Percentiles rank a stretch among this genome's conserved stretches.
These are phyloP conservation scores for Candida yuanshanica DNA, from an alignment of 805 yeast genomes.

Conservation along the genomic window DNA sequence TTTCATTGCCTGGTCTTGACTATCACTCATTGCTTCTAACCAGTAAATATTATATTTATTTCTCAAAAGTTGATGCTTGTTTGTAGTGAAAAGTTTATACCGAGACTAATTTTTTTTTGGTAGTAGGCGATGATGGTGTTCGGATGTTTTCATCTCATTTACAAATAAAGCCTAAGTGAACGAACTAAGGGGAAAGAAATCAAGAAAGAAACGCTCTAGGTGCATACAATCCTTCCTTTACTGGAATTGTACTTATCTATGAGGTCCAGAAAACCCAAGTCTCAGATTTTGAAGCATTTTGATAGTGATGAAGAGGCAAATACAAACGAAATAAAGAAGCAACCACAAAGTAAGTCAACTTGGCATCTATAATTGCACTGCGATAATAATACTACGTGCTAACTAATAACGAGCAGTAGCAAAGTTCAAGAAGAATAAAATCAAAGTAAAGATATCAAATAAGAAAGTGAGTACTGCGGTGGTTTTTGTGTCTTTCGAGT, in stretches of 20 bases:
- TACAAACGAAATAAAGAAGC: neutral
- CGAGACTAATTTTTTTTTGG: neutral
- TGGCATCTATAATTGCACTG: too few species aligned
- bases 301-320: conserved; percentile 3
- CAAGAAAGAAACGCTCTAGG: too few species aligned
- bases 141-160: conserved; percentile 1
- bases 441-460: neutral
- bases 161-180: neutral
- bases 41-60: too few species aligned
- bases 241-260: neutral
- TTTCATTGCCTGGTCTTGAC: conserved; percentile 39
- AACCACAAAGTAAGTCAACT: neutral
- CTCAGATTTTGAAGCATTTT: conserved; percentile 10
- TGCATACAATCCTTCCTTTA: too few species aligned
- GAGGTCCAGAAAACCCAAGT: conserved; percentile 17
- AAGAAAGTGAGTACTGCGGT: neutral
- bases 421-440: conserved; percentile 15
- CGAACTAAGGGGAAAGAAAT: too few species aligned
- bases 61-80: conserved; percentile 5
- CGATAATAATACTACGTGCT: too few species aligned
- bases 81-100: neutral
- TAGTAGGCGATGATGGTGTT: conserved; percentile 5
- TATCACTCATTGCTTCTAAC: conserved; percentile 14
- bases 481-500: neutral
- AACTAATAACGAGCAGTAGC: too few species aligned